phyloP scores from a whole-genome alignment of 331 rosid genomes.

The Prunus yedoensis region DNA sequence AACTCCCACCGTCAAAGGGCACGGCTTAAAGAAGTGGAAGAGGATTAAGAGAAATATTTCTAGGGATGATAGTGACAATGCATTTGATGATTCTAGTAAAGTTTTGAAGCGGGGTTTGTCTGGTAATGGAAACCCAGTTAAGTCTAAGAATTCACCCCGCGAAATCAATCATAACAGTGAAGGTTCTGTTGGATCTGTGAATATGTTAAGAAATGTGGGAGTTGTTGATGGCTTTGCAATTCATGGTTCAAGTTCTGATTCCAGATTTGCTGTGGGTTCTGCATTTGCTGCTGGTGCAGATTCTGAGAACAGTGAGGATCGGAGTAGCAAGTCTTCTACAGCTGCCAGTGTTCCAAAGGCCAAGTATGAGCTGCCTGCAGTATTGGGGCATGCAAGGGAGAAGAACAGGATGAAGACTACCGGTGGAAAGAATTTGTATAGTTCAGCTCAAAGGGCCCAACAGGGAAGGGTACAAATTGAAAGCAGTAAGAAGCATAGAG shows the following conservation, averaged over 20 bases:
- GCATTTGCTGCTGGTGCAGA: constrained; percentile 66
- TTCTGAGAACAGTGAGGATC: constrained; percentile 88
- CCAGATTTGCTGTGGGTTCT: constrained; percentile 61
- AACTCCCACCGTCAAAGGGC: constrained; percentile 36
- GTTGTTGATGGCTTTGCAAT: constrained; percentile 38
- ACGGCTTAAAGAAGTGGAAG: constrained; percentile 84
- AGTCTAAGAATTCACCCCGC: constrained; percentile 33
- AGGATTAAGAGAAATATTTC: constrained; percentile 58
- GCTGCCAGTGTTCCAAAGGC: constrained; percentile 79
- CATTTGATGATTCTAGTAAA: constrained; percentile 58
- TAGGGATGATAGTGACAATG: constrained; percentile 41
- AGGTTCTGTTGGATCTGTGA: constrained; percentile 47
- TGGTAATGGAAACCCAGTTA: constrained; percentile 39
- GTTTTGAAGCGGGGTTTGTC: constrained; percentile 68
- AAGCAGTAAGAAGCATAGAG: constrained; percentile 65
- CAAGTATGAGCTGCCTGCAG: constrained; percentile 29
- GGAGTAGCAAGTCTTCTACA: constrained; percentile 82
- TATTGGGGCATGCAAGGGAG: constrained; percentile 27
- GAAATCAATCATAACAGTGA: constrained; percentile 56
- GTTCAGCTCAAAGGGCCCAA: constrained; percentile 44
- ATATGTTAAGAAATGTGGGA: constrained; percentile 44
- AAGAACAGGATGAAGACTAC: constrained; percentile 45
- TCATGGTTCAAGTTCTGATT: constrained; percentile 60
- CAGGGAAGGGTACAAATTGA: constrained; percentile 58
- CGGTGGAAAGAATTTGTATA: constrained; percentile 39